Base-by-base conservation (phyloP, 257 asterid genomes). In the Mitragyna speciosa region DNA sequence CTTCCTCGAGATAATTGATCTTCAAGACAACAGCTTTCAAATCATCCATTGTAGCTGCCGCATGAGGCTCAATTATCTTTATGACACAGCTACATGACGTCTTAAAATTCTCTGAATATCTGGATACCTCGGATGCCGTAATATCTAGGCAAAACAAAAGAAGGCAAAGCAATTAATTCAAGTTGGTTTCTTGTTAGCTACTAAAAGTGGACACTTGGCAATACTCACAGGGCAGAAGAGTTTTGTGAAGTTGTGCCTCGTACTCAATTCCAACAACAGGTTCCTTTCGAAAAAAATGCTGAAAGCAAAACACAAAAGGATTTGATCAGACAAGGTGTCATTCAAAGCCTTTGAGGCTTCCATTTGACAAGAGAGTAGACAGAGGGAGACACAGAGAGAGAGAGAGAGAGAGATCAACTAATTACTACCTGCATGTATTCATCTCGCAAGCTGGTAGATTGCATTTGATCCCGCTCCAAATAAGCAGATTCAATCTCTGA, bases 401-500 rank as follows among this genome's bases (percentile, higher is more conserved):
- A 65, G 19, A 17, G 76, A 51, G 48, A 24, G 78, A 68, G 77
- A 45, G 79, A 72, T 67, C 48, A 58, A 48, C 30, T 66, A 61
- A 28, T 30, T 78, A 76, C 43, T 72, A 94, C 98, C 94, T 94
- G 97, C 86, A 91, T 83, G 83, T 90, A 94, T 86, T 94, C 98
- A 87, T 93, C 98, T 63, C 97, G 90, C 73, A 94, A 87, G 85
- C 85, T 91, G 74, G 94, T 87, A 15, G 98, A 94, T 84, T 93
- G 98, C 90, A 91, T 89, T 81, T 94, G 98, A 81, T 94, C 97
- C 71, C 98, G 88, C 90, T 94, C 98, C 79, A 94, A 88, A 83
- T 87, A 94, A 49, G 94, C 95, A 84, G 98, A 94, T 87, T 94
- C 98, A 79, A 94, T 93, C 87, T 94, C 98, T 71, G 97, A 94